These are phyloP conservation scores for Oemleria cerasiformis DNA, from an alignment of 306 rosid species.

Conservation along the genomic window DNA sequence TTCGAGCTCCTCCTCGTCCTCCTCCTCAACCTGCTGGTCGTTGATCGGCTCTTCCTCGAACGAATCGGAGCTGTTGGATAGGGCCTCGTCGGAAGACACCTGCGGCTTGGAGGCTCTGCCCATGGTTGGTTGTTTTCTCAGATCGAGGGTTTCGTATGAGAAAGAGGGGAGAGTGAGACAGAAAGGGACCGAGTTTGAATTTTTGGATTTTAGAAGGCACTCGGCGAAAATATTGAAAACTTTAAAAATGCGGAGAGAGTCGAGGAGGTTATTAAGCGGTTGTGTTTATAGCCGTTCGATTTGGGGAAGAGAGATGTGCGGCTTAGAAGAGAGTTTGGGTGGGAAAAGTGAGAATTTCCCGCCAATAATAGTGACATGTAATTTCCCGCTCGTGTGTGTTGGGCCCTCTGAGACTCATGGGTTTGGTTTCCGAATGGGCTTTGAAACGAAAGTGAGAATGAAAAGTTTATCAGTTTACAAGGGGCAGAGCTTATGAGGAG, in stretches of 20 bases:
- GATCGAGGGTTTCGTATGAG: constrained; percentile 53
- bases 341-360: constrained; percentile 48
- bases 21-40: constrained; percentile 43
- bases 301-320: constrained; percentile 33
- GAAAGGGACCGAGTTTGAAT: constrained; percentile 19
- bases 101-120: constrained; percentile 54
- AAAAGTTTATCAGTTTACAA: too few species aligned
- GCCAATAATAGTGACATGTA: constrained; percentile 40
- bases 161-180: neutral
- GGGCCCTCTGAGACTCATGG: neutral
- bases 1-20: constrained; percentile 85
- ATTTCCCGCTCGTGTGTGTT: constrained; percentile 45
- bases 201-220: constrained; percentile 17
- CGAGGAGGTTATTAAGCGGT: neutral
- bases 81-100: constrained; percentile 72
- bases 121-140: constrained; percentile 39
- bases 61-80: constrained; percentile 51
- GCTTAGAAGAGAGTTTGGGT: constrained; percentile 16
- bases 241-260: neutral
- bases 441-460: too few species aligned
- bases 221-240: neutral
- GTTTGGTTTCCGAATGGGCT: neutral
- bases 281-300: constrained; percentile 39
- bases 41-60: constrained; percentile 51
- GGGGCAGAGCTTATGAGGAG: too few species aligned